Conservation (phyloP, 169 alveolate genomes). For the Eimeria maxima region DNA sequence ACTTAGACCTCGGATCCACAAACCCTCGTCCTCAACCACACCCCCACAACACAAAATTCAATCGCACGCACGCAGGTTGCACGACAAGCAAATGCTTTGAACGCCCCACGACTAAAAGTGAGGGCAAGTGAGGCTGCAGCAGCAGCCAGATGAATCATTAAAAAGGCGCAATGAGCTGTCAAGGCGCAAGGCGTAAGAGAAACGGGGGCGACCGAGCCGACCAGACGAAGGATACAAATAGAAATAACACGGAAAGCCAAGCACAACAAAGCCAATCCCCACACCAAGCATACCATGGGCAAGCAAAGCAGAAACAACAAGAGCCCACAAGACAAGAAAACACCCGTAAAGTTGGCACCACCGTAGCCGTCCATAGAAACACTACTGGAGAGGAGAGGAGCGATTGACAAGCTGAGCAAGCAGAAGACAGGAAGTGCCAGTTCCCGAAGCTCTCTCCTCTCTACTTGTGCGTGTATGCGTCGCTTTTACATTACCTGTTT, state of each 20-base stretch:
- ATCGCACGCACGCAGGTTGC: too few species aligned
- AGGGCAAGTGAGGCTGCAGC: not conserved
- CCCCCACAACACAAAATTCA: too few species aligned
- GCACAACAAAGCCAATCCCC: not conserved
- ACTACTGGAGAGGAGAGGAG: not conserved
- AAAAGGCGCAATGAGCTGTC: too few species aligned
- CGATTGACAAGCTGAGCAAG: not conserved
- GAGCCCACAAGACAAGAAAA: not conserved
- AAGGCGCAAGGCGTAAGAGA: not conserved
- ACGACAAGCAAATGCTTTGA: too few species aligned
- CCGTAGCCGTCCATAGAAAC: too few species aligned
- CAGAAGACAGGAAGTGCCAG: not conserved
- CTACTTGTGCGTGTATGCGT: too few species aligned
- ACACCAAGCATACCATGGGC: too few species aligned
- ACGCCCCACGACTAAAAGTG: not conserved
- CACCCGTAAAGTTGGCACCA: too few species aligned
- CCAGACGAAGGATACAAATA: not conserved
- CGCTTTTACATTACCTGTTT: constrained; percentile 27
- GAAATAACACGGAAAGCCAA: not conserved
- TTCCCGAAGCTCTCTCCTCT: too few species aligned
- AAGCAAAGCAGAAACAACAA: not conserved
- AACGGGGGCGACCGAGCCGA: too few species aligned
- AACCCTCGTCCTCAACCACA: too few species aligned
- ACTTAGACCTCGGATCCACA: not conserved
- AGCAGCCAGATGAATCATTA: not conserved